These are phyloP conservation scores for Triadica sebifera DNA, from an alignment of 345 rosid species.

Conservation along the genomic window DNA sequence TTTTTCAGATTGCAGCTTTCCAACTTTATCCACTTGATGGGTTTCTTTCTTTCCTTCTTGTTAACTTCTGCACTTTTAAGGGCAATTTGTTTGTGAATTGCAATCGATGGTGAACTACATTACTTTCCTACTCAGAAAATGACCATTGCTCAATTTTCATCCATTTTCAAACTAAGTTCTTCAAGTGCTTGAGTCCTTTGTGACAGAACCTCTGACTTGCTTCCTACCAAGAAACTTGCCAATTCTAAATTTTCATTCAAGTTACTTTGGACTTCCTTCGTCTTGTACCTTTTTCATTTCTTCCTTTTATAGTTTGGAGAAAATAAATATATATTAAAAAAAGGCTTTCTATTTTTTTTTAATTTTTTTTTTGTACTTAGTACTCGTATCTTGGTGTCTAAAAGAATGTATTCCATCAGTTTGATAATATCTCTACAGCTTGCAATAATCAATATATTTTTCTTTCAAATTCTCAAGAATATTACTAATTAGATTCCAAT, in stretches of 20 bases:
- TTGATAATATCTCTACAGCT: neutral
- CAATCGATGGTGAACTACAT: too few relatives aligned
- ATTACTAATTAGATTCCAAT: neutral
- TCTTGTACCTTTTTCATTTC: neutral
- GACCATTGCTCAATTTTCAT: neutral
- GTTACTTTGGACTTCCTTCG: neutral
- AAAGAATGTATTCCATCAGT: neutral
- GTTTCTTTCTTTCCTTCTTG: too few relatives aligned
- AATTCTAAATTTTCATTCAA: neutral
- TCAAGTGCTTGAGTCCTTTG: neutral
- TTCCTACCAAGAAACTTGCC: conserved; percentile 1
- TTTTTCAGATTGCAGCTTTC: too few relatives aligned
- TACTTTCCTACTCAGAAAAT: too few relatives aligned
- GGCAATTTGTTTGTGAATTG: too few relatives aligned
- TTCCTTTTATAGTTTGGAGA: too few relatives aligned
- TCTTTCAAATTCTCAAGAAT: neutral
- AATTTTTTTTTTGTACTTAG: too few relatives aligned
- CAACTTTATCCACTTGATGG: too few relatives aligned
- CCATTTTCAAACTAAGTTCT: neutral
- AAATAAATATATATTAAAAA: too few relatives aligned
- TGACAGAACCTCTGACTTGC: neutral
- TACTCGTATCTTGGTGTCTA: neutral
- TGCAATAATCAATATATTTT: too few relatives aligned
- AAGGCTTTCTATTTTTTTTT: too few relatives aligned
- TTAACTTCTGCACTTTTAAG: too few relatives aligned